Percentiles rank a stretch among this genome's conserved stretches.
Conservation (phyloP, 306 rosid species). For the Comarum palustre region DNA sequence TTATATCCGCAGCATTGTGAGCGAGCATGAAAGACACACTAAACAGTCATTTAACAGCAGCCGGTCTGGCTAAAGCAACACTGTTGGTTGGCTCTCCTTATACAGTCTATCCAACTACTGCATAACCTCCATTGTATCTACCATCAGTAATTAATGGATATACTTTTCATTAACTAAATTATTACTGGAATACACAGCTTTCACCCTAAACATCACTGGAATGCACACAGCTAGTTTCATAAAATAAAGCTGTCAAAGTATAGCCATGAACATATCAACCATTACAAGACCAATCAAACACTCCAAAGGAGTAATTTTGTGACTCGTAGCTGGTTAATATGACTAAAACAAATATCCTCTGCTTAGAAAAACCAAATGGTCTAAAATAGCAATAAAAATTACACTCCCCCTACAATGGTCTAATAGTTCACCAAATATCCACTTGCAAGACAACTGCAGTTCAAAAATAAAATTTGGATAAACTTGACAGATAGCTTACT, state of each 20-base stretch:
- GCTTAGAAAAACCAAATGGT: background rate
- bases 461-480: background rate
- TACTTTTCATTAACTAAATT: too few species aligned
- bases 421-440: background rate
- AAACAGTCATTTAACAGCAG: too few species aligned
- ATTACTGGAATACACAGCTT: too few species aligned
- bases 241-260: background rate
- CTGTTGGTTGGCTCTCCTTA: too few species aligned
- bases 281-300: background rate
- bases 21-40: too few species aligned
- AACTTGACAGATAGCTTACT: background rate
- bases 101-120: too few species aligned
- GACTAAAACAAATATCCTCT: background rate
- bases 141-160: too few species aligned
- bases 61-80: too few species aligned
- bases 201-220: too few species aligned
- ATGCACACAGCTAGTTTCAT: background rate
- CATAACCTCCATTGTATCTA: too few species aligned
- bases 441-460: conserved; percentile 1
- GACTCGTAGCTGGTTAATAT: background rate
- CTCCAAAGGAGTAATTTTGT: background rate
- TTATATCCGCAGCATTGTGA: too few species aligned
- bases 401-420: background rate
- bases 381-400: background rate
- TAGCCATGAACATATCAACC: background rate